A percentile compares a stretch with the other conserved stretches of the same genome.
phyloP scores from a whole-genome alignment of 2,329 filamentous ascomycete genomes.

The Fusarium domesticum region DNA sequence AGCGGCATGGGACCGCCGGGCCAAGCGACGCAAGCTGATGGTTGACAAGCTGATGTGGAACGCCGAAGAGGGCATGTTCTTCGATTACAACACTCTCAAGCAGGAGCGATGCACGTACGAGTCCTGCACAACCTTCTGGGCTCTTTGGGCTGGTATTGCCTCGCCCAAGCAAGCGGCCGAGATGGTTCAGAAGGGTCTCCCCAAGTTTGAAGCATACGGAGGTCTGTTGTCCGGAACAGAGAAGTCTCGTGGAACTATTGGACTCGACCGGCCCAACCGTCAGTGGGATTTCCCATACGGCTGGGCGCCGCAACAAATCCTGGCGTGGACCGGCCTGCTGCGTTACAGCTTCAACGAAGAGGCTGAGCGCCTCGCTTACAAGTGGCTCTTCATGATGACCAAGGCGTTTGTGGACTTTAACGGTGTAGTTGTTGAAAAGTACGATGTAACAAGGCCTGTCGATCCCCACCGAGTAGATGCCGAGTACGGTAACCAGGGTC shows the following conservation, averaged over 20 bases:
- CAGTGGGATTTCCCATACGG: slow-evolving; percentile 99
- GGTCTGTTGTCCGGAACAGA: slow-evolving; percentile 88
- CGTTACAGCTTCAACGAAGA: slow-evolving; percentile 91
- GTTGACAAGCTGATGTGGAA: slow-evolving; percentile 97
- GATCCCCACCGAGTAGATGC: slow-evolving; percentile 94
- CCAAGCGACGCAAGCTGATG: slow-evolving; percentile 74
- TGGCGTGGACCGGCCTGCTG: slow-evolving; percentile 90
- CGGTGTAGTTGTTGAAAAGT: slow-evolving; percentile 97
- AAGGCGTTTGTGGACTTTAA: slow-evolving; percentile 99
- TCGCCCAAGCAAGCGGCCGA: slow-evolving; percentile 81
- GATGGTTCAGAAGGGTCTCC: slow-evolving; percentile 77
- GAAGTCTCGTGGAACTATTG: slow-evolving; percentile 76
- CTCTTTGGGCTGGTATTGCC: slow-evolving; percentile 90
- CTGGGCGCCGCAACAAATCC: slow-evolving; percentile 98
- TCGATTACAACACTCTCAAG: slow-evolving; percentile 89
- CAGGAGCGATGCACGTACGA: slow-evolving; percentile 82
- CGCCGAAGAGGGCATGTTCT: slow-evolving; percentile 89
- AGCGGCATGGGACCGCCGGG: slow-evolving; percentile 84
- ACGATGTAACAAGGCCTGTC: slow-evolving; percentile 86
- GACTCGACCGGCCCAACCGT: slow-evolving; percentile 81
- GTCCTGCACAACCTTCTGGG: slow-evolving; percentile 92
- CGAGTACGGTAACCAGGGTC: slow-evolving; percentile 95
- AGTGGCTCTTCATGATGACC: slow-evolving; percentile 98
- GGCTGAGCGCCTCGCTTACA: slow-evolving; percentile 85
- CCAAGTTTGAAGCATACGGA: slow-evolving; percentile 82